A percentile compares a stretch with the other conserved stretches of the same genome.
These are phyloP conservation scores for Hericium coralloides DNA, from an alignment of 768 basidiomycete genomes.

Conservation along the genomic window DNA sequence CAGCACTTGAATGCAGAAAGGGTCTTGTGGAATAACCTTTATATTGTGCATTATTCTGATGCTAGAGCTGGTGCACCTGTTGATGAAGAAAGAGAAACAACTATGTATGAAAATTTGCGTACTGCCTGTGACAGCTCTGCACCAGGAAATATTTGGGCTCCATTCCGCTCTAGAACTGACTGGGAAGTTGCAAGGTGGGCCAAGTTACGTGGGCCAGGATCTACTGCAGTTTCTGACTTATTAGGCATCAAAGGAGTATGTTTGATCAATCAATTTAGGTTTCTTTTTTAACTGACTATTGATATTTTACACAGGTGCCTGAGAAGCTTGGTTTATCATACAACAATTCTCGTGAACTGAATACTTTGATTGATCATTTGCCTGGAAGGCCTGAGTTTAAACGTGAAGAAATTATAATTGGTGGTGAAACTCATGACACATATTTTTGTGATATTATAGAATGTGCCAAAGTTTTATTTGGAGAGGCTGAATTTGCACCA, in stretches of 20 bases:
- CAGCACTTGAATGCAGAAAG: too few species aligned
- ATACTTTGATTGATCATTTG: neutral
- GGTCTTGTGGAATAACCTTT: too few species aligned
- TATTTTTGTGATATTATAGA: neutral
- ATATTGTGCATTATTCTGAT: too few species aligned
- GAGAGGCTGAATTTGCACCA: neutral
- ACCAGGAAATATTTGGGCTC: neutral
- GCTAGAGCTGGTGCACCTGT: too few species aligned
- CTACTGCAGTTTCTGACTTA: neutral
- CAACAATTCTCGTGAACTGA: neutral
- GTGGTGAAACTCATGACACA: neutral
- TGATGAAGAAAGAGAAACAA: too few species aligned
- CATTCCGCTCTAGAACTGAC: neutral
- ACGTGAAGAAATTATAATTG: neutral
- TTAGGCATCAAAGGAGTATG: neutral
- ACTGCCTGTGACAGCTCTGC: too few species aligned
- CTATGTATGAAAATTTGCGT: too few species aligned
- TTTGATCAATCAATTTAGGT: neutral
- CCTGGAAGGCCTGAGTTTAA: neutral
- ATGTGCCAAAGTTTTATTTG: neutral
- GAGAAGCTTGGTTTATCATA: neutral
- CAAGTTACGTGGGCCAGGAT: neutral
- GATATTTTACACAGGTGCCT: neutral
- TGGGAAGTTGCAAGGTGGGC: neutral
- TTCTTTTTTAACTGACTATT: neutral